Evolutionary conservation across 2,329 filamentous ascomycete species (phyloP).

Genomic region (Rhinocladiella similis): DNA sequence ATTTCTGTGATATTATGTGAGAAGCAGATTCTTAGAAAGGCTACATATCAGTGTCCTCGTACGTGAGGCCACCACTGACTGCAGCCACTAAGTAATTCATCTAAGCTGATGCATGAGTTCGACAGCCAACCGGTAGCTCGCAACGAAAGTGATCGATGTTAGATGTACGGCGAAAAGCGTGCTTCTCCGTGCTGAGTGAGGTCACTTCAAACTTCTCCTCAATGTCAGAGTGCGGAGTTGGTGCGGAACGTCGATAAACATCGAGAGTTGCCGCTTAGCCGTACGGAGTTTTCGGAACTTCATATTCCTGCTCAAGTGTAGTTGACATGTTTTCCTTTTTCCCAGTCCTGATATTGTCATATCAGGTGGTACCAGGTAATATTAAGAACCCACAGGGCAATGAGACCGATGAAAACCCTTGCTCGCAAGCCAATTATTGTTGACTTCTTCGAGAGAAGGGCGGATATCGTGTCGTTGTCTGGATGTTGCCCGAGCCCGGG

Average conservation of each 20-base stretch:
- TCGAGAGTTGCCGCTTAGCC: background rate
- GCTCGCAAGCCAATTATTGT: background rate
- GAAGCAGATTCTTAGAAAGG: too few species aligned
- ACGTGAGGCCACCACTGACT: too few species aligned
- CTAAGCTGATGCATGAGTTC: too few species aligned
- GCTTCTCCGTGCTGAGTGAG: conserved; percentile 1
- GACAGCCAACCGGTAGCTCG: too few species aligned
- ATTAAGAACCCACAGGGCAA: background rate
- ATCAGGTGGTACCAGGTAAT: background rate
- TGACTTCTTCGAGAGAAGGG: background rate
- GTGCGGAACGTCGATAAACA: background rate
- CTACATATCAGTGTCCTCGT: too few species aligned
- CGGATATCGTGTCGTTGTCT: background rate
- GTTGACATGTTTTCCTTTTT: background rate
- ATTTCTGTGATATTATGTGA: background rate
- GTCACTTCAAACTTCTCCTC: background rate
- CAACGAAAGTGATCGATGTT: background rate
- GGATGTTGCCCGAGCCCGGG: too few species aligned
- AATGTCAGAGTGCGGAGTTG: background rate
- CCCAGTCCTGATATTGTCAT: background rate
- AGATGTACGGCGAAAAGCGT: background rate
- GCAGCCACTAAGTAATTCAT: too few species aligned
- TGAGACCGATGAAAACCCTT: background rate
- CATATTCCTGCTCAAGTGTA: background rate
- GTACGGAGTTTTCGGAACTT: background rate